Base-by-base conservation (phyloP, 352 stramenopile genomes). In the Peronospora belbahrii region DNA sequence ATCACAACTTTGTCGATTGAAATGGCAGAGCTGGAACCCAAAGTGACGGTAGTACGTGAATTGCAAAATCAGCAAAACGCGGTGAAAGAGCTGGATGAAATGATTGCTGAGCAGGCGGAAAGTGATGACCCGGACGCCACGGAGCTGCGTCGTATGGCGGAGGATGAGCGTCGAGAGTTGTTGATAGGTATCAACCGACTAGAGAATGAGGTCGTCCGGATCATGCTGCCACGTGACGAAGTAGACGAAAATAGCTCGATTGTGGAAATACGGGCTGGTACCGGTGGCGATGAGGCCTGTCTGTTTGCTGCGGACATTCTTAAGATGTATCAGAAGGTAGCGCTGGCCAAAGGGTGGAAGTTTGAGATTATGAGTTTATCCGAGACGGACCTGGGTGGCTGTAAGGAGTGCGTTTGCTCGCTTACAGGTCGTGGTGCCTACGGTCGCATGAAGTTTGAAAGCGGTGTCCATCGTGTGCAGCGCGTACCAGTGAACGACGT, bases 401-500 rank as follows among this genome's bases (percentile, higher is more conserved):
- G 74, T 42, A 91, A 91, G 39, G 80, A 91, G 58, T 87, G 74
- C 43, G 74, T 88, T 8, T 86, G 76, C 48, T 71, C 70, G 15
- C 64, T 91, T 42, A 71, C 44, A 7, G 80, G 80, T 0, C 71
- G 75, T 35, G 83, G 67, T 7, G 95, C 95, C 0, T 99, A 97
- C 56, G 96, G 88, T n/a, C 94, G 95, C 63, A 85, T 99, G 50
- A 98, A 98, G 61, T 98, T 96, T 66, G 96, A 99, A 62, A 96
- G 88, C 24, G 96, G 96, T 36, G 95, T 98, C 4, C 96, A 99
- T 69, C 85, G 96, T 39, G 95, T 99, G 11, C 95, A 98, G 66
- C 83, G 96, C 20, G 95, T 99, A 31, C 96, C 96, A 1, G 76
- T 96, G 23, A 98, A 98, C 53, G 93, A 98, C 62, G 82, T 88